Conservation (phyloP, 371 early-diverging fungal species). For the Mortierella polycephala region DNA sequence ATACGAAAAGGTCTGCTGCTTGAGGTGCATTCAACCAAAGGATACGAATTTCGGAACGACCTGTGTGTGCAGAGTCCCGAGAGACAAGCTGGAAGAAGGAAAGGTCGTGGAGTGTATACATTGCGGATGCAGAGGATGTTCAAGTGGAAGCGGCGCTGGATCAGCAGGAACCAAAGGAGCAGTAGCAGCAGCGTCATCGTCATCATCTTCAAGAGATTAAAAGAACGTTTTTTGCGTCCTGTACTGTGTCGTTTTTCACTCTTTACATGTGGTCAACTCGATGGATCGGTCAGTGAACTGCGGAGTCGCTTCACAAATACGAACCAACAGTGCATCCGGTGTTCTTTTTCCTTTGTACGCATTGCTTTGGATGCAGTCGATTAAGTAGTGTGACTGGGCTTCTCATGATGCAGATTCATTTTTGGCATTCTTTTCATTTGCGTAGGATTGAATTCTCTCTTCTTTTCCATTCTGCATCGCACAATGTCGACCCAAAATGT, state of each 20-base stretch:
- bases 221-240: not conserved
- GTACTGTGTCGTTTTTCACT: too few relatives aligned
- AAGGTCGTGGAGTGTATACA: conserved; percentile 93
- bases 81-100: conserved; percentile 88
- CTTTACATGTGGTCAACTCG: too few relatives aligned
- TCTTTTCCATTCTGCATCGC: conserved; percentile 1
- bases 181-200: not conserved
- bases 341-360: too few relatives aligned
- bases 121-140: conserved; percentile 84
- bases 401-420: not conserved
- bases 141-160: conserved; percentile 49
- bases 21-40: conserved; percentile 96
- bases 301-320: too few relatives aligned
- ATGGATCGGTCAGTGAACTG: too few relatives aligned
- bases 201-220: conserved; percentile 8
- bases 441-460: not conserved
- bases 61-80: conserved; percentile 98
- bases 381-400: conserved; percentile 1
- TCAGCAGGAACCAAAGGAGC: conserved; percentile 19
- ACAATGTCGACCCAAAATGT: conserved; percentile 51
- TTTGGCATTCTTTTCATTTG: not conserved
- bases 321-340: too few relatives aligned
- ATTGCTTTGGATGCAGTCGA: too few relatives aligned
- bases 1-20: conserved; percentile 98
- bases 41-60: conserved; percentile 98